Conservation (phyloP, 1,139 yeast genomes). For the Scheffersomyces titani region DNA sequence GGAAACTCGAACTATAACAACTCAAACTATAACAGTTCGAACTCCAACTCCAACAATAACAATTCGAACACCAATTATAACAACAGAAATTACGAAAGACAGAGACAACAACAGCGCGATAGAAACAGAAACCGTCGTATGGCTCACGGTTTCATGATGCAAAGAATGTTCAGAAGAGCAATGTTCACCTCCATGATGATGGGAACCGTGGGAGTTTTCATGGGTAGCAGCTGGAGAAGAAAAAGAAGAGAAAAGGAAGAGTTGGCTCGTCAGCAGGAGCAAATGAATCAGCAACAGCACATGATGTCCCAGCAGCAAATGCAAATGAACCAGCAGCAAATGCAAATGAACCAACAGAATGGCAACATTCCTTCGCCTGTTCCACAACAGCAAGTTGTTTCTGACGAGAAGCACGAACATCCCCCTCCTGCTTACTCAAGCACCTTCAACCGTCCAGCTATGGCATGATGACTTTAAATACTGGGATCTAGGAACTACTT, state of each 20-base stretch:
- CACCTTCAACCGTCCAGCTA: not conserved
- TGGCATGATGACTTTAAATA: not conserved
- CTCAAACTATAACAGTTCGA: not conserved
- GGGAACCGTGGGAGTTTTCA: not conserved
- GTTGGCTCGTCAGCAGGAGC: slow-evolving; percentile 1
- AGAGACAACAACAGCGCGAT: not conserved
- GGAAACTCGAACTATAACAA: not conserved
- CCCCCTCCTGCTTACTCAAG: not conserved
- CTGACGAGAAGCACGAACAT: not conserved
- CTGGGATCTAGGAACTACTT: too few species aligned
- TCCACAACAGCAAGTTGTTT: not conserved
- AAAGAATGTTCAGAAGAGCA: not conserved
- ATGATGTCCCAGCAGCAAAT: not conserved
- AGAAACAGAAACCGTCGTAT: not conserved
- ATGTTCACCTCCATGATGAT: not conserved
- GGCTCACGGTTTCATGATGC: not conserved
- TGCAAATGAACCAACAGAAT: not conserved
- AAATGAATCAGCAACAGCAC: slow-evolving; percentile 1
- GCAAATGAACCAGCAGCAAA: not conserved
- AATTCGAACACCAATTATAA: not conserved
- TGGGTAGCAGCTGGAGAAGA: slow-evolving; percentile 7
- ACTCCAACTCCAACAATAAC: not conserved
- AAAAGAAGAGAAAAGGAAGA: slow-evolving; percentile 1
- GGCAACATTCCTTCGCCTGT: not conserved
- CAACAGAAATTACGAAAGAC: not conserved